A percentile compares a stretch with the other conserved stretches of the same genome.
These are phyloP conservation scores for Plantago lanceolata DNA, from an alignment of 305 asterid species.

Conservation along the genomic window DNA sequence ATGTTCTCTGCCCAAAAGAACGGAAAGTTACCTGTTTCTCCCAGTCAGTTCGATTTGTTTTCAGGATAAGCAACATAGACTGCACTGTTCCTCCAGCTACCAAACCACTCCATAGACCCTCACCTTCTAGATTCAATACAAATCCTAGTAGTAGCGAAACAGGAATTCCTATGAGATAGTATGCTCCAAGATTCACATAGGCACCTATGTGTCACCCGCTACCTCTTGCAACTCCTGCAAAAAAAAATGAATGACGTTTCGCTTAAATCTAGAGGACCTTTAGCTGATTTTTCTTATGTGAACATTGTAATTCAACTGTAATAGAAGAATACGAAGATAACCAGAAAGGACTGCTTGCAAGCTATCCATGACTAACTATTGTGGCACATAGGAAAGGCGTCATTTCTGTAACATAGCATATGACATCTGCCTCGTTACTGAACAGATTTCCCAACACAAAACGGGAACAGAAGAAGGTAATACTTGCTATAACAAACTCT, in stretches of 20 bases:
- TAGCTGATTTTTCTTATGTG: too few relatives aligned
- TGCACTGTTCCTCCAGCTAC: conserved; percentile 41
- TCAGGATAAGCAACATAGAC: conserved; percentile 29
- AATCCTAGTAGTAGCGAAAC: conserved; percentile 39
- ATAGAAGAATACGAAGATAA: conserved; percentile 22
- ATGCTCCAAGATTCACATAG: conserved; percentile 52
- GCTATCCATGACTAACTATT: conserved; percentile 48
- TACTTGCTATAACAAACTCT: conserved; percentile 40
- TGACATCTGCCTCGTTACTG: conserved; percentile 42
- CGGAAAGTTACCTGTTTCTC: conserved; percentile 40
- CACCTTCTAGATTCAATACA: conserved; percentile 32
- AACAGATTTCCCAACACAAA: conserved; percentile 43
- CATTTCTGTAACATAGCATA: conserved; percentile 38
- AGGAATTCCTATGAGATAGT: conserved; percentile 49
- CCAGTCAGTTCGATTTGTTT: conserved; percentile 49
- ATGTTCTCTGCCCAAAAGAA: too few relatives aligned
- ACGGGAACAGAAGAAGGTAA: conserved; percentile 27
- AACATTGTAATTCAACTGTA: not conserved
- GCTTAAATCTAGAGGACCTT: not conserved
- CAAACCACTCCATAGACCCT: conserved; percentile 58
- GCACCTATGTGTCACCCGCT: conserved; percentile 61
- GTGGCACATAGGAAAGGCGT: conserved; percentile 47
- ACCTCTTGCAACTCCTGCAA: conserved; percentile 54
- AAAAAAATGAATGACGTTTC: not conserved
- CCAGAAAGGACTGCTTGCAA: conserved; percentile 55